Evolutionary conservation across 2,329 filamentous ascomycete genomes (phyloP), one percentile per base, ranked within the genome.

Genomic region (Beauveria sp.): DNA sequence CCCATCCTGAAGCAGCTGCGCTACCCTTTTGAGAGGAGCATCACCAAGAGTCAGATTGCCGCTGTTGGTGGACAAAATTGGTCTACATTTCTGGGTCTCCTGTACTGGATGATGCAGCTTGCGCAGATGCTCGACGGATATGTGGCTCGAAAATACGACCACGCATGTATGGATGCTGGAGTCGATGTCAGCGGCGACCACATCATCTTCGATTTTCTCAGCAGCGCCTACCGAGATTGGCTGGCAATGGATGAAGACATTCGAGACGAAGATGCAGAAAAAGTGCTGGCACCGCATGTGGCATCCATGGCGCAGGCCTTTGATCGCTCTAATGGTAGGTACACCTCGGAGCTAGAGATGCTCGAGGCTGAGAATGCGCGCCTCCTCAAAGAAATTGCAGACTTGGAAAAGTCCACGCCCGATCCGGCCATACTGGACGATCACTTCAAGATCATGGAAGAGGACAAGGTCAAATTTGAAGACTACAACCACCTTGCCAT

Each of bases 71-170:
- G 92, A 3, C 92, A 96, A 74, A 97, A 97, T 71, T 99, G 94
- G 94, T 89, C 89, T 64, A 94, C 91, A 0, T 97, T 99, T 69
- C 79, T 99, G 14, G 94, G 92, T 0, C 79, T 99, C 72, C 80
- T 99, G 55, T 92, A 99, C 76, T 99, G 94, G 94, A 93, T 99
- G 86, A 96, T 99, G 93, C 92, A 97, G 74, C 79, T 99, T 56
- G 91, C 91, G 5, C 88, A 93, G 67, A 96, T 97, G 88, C 84
- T 97, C 70, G 92, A 97, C 64, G 84, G 89, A 24, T 97, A 92
- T 70, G 79, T 84, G 1, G 74, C 79, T 59, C 88, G 92, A 62
- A 85, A 86, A 52, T 99, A 96, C 72, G 92, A 97, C 66, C 89
- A 96, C 57, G 92, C 92, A 1, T 97, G 92, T 71, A 82, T 89